Percentiles rank a stretch among this genome's conserved stretches.
These are phyloP conservation scores for Lipomyces kockii DNA, from an alignment of 805 yeast genomes.

Conservation along the genomic window DNA sequence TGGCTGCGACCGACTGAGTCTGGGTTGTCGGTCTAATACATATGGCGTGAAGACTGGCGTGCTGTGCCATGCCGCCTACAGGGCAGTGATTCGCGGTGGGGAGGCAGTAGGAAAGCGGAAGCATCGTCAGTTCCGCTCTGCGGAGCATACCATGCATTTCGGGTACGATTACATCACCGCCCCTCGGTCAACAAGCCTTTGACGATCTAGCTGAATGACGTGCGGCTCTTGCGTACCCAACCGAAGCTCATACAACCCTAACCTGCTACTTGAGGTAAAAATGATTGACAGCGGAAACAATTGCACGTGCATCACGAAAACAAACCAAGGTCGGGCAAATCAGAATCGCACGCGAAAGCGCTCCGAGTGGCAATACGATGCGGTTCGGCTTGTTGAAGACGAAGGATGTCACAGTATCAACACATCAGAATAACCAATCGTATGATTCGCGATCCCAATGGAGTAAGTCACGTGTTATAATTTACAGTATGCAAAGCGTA, in stretches of 20 bases:
- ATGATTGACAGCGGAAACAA: neutral
- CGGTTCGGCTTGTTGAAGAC: too few relatives aligned
- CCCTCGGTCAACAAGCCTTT: too few relatives aligned
- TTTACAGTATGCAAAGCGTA: too few relatives aligned
- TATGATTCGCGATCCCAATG: neutral
- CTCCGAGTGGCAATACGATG: too few relatives aligned
- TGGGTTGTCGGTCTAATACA: too few relatives aligned
- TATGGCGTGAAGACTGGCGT: neutral
- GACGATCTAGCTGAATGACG: neutral
- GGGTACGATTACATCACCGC: neutral
- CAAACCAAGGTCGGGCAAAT: neutral
- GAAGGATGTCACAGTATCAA: neutral
- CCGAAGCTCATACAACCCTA: neutral
- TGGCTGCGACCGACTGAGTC: too few relatives aligned
- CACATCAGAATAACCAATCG: neutral
- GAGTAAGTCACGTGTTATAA: neutral
- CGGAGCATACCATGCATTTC: neutral
- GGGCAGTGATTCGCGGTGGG: neutral
- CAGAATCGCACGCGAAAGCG: neutral
- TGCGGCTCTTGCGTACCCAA: neutral
- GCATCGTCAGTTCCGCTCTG: neutral
- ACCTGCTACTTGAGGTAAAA: neutral
- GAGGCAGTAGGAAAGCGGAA: neutral
- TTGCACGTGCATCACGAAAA: neutral
- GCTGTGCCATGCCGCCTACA: neutral